These are phyloP conservation scores for Gastrolobium bilobum DNA, from an alignment of 306 rosid genomes.

Conservation along the genomic window DNA sequence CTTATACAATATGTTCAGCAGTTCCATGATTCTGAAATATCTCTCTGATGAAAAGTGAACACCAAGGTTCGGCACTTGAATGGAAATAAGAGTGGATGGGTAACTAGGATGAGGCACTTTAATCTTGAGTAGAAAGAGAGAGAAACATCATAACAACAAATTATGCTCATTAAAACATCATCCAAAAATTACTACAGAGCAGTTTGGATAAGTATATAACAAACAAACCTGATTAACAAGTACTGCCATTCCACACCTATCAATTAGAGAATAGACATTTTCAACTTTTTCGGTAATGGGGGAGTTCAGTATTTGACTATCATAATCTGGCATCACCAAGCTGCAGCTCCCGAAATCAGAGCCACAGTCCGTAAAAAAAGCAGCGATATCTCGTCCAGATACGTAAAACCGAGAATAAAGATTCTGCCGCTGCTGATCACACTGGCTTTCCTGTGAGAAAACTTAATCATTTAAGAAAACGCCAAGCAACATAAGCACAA, in stretches of 20 bases:
- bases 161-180: slow-evolving; percentile 16
- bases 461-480: slow-evolving; percentile 47
- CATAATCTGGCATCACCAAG: slow-evolving; percentile 56
- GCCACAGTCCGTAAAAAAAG: slow-evolving; percentile 83
- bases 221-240: slow-evolving; percentile 85
- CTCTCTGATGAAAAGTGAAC: slow-evolving; percentile 93
- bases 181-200: slow-evolving; percentile 22
- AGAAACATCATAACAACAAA: slow-evolving; percentile 40
- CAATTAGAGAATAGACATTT: slow-evolving; percentile 77
- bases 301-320: slow-evolving; percentile 51
- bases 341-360: slow-evolving; percentile 72
- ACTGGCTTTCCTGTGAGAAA: slow-evolving; percentile 72
- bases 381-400: slow-evolving; percentile 96
- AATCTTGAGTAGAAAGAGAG: slow-evolving; percentile 61
- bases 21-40: slow-evolving; percentile 76
- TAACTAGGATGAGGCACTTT: slow-evolving; percentile 94
- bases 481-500: slow-evolving; percentile 43
- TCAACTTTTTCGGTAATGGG: slow-evolving; percentile 50
- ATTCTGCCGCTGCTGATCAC: slow-evolving; percentile 74
- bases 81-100: slow-evolving; percentile 85
- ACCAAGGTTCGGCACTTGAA: slow-evolving; percentile 96
- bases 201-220: slow-evolving; percentile 2
- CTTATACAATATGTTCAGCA: slow-evolving; percentile 67
- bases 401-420: slow-evolving; percentile 85
- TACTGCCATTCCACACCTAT: slow-evolving; percentile 97